These are phyloP conservation scores for Trifolium fragiferum DNA, from an alignment of 306 rosid genomes.

Conservation along the genomic window DNA sequence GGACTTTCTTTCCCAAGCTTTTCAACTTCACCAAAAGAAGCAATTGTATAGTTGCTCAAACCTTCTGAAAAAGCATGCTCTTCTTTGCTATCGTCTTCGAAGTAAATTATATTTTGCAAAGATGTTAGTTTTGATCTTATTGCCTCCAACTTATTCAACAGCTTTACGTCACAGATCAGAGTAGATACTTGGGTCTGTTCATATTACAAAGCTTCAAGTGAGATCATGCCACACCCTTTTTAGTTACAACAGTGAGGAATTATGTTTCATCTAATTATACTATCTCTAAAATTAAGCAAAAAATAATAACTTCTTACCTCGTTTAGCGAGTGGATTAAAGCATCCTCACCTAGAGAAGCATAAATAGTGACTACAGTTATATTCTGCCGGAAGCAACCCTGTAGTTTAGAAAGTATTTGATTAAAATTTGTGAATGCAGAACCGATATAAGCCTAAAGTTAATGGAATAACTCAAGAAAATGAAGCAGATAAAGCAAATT, in stretches of 20 bases:
- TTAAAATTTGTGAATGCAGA: conserved; percentile 19
- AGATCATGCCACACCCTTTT: conserved; percentile 39
- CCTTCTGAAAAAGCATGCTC: conserved; percentile 51
- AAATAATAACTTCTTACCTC: conserved; percentile 64
- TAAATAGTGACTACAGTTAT: conserved; percentile 85
- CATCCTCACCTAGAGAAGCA: conserved; percentile 93
- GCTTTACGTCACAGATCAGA: conserved; percentile 82
- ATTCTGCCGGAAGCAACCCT: conserved; percentile 92
- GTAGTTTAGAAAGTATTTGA: conserved; percentile 39
- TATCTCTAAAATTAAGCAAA: conserved; percentile 35
- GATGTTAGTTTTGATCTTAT: conserved; percentile 64
- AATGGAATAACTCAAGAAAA: conserved; percentile 29
- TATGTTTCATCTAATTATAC: conserved; percentile 20
- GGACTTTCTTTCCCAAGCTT: conserved; percentile 71
- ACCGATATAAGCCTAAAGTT: conserved; percentile 16
- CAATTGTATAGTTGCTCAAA: conserved; percentile 56
- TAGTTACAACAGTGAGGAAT: conserved; percentile 22
- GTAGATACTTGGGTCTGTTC: conserved; percentile 82
- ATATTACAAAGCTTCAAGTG: conserved; percentile 45
- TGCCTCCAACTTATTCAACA: conserved; percentile 69
- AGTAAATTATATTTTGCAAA: conserved; percentile 68
- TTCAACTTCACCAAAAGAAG: conserved; percentile 77
- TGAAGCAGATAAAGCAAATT: conserved; percentile 29
- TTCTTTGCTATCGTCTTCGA: conserved; percentile 65
- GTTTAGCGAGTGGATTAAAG: conserved; percentile 83